Evolutionary conservation across 176 grass and related monocot genomes (phyloP).

Genomic region (Stipa capillata): DNA sequence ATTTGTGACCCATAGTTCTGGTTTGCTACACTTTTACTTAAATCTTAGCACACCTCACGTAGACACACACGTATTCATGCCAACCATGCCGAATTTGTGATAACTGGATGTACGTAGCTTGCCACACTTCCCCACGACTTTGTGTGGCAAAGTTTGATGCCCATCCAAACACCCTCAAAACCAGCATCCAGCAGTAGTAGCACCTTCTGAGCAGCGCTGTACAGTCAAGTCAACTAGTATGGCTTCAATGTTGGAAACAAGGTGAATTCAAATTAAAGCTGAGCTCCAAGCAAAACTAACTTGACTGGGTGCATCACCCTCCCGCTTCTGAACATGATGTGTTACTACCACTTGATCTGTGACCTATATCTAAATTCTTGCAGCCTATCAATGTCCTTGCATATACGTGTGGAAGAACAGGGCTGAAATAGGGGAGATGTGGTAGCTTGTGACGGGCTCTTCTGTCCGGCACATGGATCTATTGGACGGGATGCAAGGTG

Average conservation of each 20-base stretch:
- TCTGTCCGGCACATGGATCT: background rate
- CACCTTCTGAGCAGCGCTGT: background rate
- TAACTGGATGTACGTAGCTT: too few relatives aligned
- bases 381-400: background rate
- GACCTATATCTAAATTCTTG: background rate
- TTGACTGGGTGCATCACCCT: background rate
- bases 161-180: background rate
- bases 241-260: background rate
- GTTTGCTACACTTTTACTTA: too few relatives aligned
- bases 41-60: too few relatives aligned
- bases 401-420: background rate
- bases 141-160: background rate
- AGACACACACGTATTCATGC: too few relatives aligned
- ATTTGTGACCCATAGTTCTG: too few relatives aligned
- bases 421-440: background rate
- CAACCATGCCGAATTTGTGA: too few relatives aligned
- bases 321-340: background rate
- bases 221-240: background rate
- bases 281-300: background rate
- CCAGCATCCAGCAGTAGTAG: too few relatives aligned
- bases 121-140: too few relatives aligned
- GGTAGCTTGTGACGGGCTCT: background rate
- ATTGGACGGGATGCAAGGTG: background rate
- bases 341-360: background rate
- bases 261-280: background rate